Conservation (phyloP, 345 rosid species). For the Arabis alpina region DNA sequence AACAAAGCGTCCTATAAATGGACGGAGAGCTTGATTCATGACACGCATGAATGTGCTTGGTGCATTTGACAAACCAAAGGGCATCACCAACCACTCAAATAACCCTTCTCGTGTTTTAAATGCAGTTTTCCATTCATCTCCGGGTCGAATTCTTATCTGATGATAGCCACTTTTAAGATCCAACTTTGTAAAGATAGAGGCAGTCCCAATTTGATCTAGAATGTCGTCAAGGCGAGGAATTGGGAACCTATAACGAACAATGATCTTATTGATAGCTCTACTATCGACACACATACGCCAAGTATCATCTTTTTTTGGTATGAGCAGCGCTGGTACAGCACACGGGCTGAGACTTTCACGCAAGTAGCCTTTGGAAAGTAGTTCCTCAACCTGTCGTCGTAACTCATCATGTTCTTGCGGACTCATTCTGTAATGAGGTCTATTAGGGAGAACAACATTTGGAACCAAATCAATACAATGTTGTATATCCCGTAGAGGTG, state of each 20-base stretch:
- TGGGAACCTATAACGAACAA: not conserved
- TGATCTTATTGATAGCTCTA: not conserved
- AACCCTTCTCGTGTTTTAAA: not conserved
- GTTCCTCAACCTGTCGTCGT: not conserved
- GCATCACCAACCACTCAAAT: not conserved
- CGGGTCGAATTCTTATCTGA: not conserved
- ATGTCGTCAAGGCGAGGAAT: not conserved
- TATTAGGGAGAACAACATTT: rapidly evolving
- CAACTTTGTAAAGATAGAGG: not conserved
- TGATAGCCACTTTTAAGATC: not conserved
- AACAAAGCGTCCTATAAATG: not conserved
- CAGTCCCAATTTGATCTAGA: not conserved
- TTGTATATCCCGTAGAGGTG: not conserved
- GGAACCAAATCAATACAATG: not conserved
- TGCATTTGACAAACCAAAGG: not conserved
- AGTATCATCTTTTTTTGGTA: not conserved
- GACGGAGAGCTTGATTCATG: not conserved
- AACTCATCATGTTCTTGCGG: not conserved
- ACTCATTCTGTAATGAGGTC: not conserved
- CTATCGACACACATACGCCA: not conserved
- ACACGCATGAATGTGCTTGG: not conserved
- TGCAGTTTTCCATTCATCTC: not conserved
- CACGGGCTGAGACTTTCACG: not conserved
- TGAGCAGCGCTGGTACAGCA: not conserved
- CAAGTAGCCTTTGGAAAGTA: not conserved